These are phyloP conservation scores for Tagetes patula DNA, from an alignment of 129 eudicot species.

Conservation along the genomic window DNA sequence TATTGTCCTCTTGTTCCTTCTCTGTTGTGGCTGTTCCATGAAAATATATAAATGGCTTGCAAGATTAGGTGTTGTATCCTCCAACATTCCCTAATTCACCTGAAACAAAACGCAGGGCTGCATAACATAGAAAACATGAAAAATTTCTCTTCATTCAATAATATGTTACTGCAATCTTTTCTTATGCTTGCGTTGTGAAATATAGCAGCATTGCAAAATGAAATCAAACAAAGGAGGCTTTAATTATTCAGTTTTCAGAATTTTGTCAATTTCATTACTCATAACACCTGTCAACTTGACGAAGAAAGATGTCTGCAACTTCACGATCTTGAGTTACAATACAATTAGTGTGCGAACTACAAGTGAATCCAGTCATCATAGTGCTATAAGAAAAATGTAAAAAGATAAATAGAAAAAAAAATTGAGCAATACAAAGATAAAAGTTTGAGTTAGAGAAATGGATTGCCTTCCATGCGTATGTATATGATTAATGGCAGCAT, in stretches of 20 bases:
- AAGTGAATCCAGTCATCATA: slow-evolving; percentile 8
- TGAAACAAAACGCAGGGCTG: too few species aligned
- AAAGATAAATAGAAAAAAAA: background rate
- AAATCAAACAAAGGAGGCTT: background rate
- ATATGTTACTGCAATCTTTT: background rate
- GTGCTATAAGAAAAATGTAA: background rate
- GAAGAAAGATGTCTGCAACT: slow-evolving; percentile 13
- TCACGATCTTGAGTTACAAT: slow-evolving; percentile 74
- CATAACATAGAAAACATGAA: too few species aligned
- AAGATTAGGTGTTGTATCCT: too few species aligned
- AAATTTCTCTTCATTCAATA: too few species aligned
- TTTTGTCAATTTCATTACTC: background rate
- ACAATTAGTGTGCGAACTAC: slow-evolving; percentile 88
- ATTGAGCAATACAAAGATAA: background rate
- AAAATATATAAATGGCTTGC: too few species aligned
- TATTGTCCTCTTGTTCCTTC: too few species aligned
- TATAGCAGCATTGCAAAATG: slow-evolving; percentile 79
- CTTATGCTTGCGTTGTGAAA: slow-evolving; percentile 95
- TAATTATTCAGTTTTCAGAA: background rate
- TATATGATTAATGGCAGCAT: too few species aligned
- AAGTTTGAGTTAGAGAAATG: background rate
- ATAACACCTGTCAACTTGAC: slow-evolving; percentile 83
- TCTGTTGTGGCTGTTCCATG: too few species aligned
- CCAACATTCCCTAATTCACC: too few species aligned
- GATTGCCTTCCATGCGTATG: too few species aligned